Conservation (phyloP, 2,329 filamentous ascomycete species). For the Fusarium xyrophilum region DNA sequence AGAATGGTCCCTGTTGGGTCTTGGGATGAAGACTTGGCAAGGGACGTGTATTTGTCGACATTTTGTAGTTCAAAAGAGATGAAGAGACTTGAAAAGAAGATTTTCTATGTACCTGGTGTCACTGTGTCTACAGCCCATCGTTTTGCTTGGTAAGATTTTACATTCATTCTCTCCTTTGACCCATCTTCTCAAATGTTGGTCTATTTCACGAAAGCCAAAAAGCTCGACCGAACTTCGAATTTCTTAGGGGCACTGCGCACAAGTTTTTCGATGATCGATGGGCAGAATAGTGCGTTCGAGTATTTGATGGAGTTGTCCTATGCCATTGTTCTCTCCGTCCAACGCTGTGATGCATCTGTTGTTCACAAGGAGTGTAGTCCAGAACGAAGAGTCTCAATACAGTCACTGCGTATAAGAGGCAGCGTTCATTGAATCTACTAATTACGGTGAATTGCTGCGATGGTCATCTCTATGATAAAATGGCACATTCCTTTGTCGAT, state of each 20-base stretch:
- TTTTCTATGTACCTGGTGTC: not conserved
- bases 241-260: not conserved
- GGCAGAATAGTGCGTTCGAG: not conserved
- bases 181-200: not conserved
- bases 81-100: slow-evolving; percentile 29
- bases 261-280: not conserved
- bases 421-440: not conserved
- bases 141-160: not conserved
- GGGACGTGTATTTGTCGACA: slow-evolving; percentile 36
- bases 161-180: not conserved
- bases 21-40: slow-evolving; percentile 8
- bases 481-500: not conserved
- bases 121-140: not conserved
- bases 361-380: not conserved
- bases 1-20: slow-evolving; percentile 22
- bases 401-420: not conserved
- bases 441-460: not conserved
- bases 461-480: not conserved
- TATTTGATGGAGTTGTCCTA: not conserved
- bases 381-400: not conserved
- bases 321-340: not conserved
- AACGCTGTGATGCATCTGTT: not conserved
- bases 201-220: not conserved
- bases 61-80: slow-evolving; percentile 34
- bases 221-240: not conserved